Percentiles rank a stretch among this genome's conserved stretches.
phyloP scores from a whole-genome alignment of 1,139 yeast genomes.

The Pichia sp. region DNA sequence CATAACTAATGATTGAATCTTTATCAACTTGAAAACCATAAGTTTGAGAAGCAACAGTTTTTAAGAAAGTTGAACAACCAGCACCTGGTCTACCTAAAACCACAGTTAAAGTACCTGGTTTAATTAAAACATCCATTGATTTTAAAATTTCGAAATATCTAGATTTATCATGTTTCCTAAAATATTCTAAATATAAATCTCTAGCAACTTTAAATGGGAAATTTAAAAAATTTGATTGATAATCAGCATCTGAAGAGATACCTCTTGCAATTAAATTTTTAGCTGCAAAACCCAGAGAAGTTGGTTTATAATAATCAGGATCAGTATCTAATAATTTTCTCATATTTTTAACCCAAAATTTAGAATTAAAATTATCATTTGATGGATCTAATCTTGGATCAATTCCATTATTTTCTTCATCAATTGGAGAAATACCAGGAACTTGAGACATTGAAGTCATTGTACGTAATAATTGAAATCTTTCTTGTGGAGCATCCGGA shows the following conservation, averaged over 20 bases:
- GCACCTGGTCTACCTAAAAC: slow-evolving; percentile 84
- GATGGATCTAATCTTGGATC: slow-evolving; percentile 51
- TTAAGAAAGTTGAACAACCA: slow-evolving; percentile 75
- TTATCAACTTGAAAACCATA: slow-evolving; percentile 60
- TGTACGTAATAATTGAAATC: slow-evolving; percentile 28
- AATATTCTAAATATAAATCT: slow-evolving; percentile 15
- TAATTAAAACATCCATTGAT: slow-evolving; percentile 60
- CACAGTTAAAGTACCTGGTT: slow-evolving; percentile 71
- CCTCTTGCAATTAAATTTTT: slow-evolving; percentile 68
- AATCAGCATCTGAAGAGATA: slow-evolving; percentile 71
- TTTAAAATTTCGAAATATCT: slow-evolving; percentile 51
- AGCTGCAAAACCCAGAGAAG: slow-evolving; percentile 64
- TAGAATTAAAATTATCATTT: slow-evolving; percentile 51
- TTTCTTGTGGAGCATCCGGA: neutral
- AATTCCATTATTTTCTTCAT: slow-evolving; percentile 9
- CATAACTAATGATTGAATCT: slow-evolving; percentile 39
- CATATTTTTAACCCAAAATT: slow-evolving; percentile 70
- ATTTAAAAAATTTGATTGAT: slow-evolving; percentile 69
- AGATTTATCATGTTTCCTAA: slow-evolving; percentile 19
- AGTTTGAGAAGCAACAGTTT: slow-evolving; percentile 63
- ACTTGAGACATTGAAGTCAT: slow-evolving; percentile 47
- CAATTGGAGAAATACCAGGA: slow-evolving; percentile 41
- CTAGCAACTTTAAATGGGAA: slow-evolving; percentile 24
- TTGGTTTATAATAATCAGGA: slow-evolving; percentile 58
- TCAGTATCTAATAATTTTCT: slow-evolving; percentile 49